phyloP scores from a whole-genome alignment of 2,329 filamentous ascomycete genomes.

The Metarhizium humberi region DNA sequence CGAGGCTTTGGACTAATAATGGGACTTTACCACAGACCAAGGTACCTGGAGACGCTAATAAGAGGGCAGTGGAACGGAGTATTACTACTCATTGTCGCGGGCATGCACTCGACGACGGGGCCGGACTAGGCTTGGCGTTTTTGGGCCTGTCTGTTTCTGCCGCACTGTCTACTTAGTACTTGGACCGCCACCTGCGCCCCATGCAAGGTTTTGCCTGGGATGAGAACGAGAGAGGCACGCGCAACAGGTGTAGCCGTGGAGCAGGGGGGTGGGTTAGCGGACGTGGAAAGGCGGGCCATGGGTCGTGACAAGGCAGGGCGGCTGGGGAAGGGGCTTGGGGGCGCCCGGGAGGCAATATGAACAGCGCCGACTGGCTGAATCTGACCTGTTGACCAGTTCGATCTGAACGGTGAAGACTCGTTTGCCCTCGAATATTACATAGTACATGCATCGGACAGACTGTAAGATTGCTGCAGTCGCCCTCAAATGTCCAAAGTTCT shows the following conservation, averaged over 20 bases:
- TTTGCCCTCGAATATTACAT: no score
- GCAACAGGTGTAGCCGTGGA: not conserved
- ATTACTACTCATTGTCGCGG: not conserved
- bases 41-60: not conserved
- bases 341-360: no score
- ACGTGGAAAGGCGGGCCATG: no score
- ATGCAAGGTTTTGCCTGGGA: not conserved
- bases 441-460: no score
- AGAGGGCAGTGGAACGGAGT: not conserved
- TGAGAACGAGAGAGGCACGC: not conserved
- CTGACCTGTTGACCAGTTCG: no score
- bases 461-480: no score
- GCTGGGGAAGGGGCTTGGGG: no score
- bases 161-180: not conserved
- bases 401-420: no score
- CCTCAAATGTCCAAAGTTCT: no score
- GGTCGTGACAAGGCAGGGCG: no score
- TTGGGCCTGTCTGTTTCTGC: not conserved
- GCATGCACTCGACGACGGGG: not conserved
- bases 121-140: not conserved
- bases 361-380: no score
- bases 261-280: no score
- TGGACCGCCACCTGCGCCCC: not conserved
- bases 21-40: not conserved
- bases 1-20: not conserved